A percentile compares a stretch with the other conserved stretches of the same genome.
Evolutionary conservation across 73 alveolate genomes (phyloP).

Genomic region (Symbiodinium pilosum): DNA sequence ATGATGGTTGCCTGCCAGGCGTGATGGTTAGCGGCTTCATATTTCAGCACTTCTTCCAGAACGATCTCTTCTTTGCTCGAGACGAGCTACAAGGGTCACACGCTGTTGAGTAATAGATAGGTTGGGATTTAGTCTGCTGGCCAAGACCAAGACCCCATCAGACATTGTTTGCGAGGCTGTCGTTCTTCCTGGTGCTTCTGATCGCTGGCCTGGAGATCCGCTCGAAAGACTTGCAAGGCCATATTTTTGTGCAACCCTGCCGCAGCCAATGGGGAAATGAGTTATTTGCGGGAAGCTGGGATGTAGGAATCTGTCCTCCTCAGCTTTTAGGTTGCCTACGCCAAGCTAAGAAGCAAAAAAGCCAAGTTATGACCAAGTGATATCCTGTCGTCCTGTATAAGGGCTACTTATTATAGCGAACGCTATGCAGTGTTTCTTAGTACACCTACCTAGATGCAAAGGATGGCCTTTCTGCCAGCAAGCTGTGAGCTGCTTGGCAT

Average conservation of each 20-base stretch:
- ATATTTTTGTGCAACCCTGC: constrained; percentile 36
- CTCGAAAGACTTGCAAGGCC: constrained; percentile 6
- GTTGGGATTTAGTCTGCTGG: background rate
- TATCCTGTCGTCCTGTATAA: too few species aligned
- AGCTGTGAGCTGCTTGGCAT: constrained; percentile 49
- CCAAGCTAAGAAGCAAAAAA: too few species aligned
- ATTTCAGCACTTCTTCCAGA: constrained; percentile 39
- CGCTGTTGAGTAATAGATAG: too few species aligned
- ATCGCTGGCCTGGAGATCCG: constrained; percentile 76
- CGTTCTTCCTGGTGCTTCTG: constrained; percentile 67
- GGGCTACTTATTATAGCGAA: too few species aligned
- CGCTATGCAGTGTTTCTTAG: too few species aligned
- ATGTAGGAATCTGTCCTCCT: too few species aligned
- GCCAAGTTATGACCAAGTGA: too few species aligned
- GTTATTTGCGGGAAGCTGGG: too few species aligned
- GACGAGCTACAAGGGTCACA: constrained; percentile 53
- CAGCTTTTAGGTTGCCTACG: too few species aligned
- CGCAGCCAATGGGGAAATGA: too few species aligned
- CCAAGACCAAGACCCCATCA: background rate
- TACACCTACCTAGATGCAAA: background rate
- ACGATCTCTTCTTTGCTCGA: constrained; percentile 51
- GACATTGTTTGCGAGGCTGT: constrained; percentile 7
- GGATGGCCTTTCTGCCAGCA: constrained; percentile 52
- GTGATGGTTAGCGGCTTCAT: constrained; percentile 77
- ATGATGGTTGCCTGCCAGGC: background rate